Evolutionary conservation across 1,284 basidiomycete species (phyloP).

Genomic region (Moesziomyces globuligerus): DNA sequence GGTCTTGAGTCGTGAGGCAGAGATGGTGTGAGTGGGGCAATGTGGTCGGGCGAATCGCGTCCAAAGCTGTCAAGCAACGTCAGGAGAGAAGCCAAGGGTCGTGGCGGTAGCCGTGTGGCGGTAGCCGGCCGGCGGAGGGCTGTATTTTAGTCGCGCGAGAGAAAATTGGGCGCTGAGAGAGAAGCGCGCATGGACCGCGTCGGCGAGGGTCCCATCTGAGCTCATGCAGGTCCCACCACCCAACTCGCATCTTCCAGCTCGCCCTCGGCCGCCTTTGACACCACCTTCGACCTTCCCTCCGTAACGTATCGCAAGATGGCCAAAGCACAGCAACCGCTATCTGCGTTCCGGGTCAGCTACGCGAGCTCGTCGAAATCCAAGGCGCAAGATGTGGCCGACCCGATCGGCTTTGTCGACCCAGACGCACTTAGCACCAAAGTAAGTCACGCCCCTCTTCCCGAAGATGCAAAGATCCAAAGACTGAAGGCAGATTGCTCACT

Average conservation of each 20-base stretch:
- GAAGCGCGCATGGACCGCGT: constrained; percentile 31
- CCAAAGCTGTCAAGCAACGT: background rate
- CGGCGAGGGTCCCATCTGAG: background rate
- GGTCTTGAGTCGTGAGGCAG: background rate
- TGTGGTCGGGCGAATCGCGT: too few species aligned
- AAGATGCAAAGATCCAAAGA: too few species aligned
- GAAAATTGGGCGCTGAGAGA: background rate
- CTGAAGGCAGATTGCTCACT: too few species aligned
- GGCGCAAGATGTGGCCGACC: constrained; percentile 26
- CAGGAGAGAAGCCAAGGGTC: too few species aligned
- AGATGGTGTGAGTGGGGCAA: background rate
- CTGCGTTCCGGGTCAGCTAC: constrained; percentile 43
- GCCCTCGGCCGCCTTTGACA: background rate
- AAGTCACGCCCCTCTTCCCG: background rate
- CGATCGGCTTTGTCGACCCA: constrained; percentile 34
- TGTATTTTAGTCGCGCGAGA: constrained; percentile 23
- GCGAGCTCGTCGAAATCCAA: constrained; percentile 37
- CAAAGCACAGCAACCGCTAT: constrained; percentile 24
- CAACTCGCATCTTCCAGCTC: constrained; percentile 3
- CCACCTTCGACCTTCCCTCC: too few species aligned
- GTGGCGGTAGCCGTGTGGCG: background rate
- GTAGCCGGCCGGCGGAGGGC: background rate
- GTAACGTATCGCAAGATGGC: constrained; percentile 20
- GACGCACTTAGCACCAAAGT: constrained; percentile 43
- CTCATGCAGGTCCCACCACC: too few species aligned